A percentile compares a stretch with the other conserved stretches of the same genome.
These are phyloP conservation scores for Rosa chinensis DNA, from an alignment of 306 rosid species.

Conservation along the genomic window DNA sequence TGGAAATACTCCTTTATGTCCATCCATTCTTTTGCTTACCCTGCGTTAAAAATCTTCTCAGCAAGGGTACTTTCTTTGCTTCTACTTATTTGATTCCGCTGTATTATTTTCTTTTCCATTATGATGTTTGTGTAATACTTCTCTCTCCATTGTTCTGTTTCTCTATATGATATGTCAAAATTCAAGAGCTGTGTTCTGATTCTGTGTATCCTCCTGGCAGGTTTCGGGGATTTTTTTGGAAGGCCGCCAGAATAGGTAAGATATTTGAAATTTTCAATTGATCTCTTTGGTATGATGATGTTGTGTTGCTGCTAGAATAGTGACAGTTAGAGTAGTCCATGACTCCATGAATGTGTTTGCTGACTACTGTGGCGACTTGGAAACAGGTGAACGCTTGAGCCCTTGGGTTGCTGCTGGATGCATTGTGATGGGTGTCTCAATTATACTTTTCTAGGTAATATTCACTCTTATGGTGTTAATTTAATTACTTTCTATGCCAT, in stretches of 20 bases:
- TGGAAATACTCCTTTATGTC: not conserved
- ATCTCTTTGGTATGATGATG: not conserved
- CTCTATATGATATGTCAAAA: not conserved
- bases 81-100: not conserved
- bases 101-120: not conserved
- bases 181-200: constrained; percentile 10
- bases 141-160: not conserved
- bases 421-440: constrained; percentile 36
- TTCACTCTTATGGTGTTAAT: not conserved
- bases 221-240: constrained; percentile 41
- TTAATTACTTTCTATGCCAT: not conserved
- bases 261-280: not conserved
- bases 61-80: not conserved
- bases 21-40: not conserved
- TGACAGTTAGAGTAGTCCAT: not conserved
- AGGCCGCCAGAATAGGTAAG: constrained; percentile 44
- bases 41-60: not conserved
- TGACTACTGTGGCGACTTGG: constrained; percentile 4
- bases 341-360: not conserved
- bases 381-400: constrained; percentile 43
- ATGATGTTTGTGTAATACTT: not conserved
- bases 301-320: not conserved
- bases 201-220: constrained; percentile 23
- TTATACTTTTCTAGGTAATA: constrained; percentile 27
- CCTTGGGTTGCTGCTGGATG: constrained; percentile 46